Evolutionary conservation across 2,329 filamentous ascomycete genomes (phyloP).

Genomic region (Reticulascus tulasneorum): DNA sequence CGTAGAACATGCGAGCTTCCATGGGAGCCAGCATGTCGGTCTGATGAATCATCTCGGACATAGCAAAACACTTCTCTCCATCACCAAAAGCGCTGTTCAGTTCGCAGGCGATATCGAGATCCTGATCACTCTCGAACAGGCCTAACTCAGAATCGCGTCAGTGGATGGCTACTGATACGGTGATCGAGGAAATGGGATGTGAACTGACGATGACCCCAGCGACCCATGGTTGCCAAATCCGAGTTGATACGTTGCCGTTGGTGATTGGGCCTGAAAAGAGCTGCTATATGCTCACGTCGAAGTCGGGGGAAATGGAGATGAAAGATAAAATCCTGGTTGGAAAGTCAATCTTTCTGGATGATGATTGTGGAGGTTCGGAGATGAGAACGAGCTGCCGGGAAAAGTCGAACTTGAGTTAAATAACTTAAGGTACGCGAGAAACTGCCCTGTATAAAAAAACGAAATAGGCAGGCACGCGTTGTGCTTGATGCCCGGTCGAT

Average conservation of each 20-base stretch:
- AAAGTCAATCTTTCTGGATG: too few relatives aligned
- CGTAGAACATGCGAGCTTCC: background rate
- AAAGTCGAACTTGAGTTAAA: too few relatives aligned
- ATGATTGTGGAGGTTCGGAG: too few relatives aligned
- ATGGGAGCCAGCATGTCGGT: background rate
- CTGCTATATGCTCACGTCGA: too few relatives aligned
- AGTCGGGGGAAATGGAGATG: too few relatives aligned
- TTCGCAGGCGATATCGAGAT: background rate
- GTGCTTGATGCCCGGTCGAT: too few relatives aligned
- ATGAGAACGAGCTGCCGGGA: too few relatives aligned
- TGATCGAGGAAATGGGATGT: background rate
- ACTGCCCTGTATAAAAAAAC: too few relatives aligned
- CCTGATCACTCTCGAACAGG: background rate
- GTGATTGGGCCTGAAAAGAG: too few relatives aligned
- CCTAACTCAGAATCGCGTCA: background rate
- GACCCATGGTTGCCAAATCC: background rate
- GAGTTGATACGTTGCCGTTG: background rate
- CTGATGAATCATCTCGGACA: background rate
- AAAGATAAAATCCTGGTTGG: too few relatives aligned
- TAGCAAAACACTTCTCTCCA: background rate
- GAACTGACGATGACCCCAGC: conserved; percentile 1
- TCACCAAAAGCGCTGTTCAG: background rate
- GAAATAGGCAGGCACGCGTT: too few relatives aligned
- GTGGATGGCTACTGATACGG: background rate
- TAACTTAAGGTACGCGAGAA: too few relatives aligned